Base-by-base conservation (phyloP, 208 protist species). In the Wallacemonas sp. region DNA sequence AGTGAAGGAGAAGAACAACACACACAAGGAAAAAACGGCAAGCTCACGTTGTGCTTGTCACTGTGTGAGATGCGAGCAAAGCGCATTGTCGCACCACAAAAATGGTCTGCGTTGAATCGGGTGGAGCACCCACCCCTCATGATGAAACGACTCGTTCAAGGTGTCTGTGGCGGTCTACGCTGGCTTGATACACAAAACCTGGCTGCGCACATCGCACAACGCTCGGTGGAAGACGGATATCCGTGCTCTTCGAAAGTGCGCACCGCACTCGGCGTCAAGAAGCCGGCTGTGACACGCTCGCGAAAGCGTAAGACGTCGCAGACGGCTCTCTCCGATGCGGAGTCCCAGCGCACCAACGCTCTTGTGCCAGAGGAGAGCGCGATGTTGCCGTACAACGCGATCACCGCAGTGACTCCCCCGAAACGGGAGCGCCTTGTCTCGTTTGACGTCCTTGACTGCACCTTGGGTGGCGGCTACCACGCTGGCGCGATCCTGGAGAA, bases 361-460 rank as follows among this genome's bases (percentile, higher is more conserved):
- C 39, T 80, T 32, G 65, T 76, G 2, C 21, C 61, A 4, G 21
- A 61, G 21, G 27, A 21, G 16, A 58, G 29, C 8, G 9, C 26
- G 4, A 8, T 58, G 29, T 30, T 41, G 52, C 52, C 52, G 11
- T 58, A 30, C 32, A 39, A 39, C 52, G 52, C 52, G n/a, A 8
- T 58, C 2, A 29, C 52, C 4, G 5, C 52, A 39, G 17, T 24
- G 19, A n/a, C n/a, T n/a, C 52, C 24, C 9, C 27, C 47, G 6
- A 86, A 83, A 62, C 71, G 58, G 11, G 75, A 85, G 33, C 71
- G 89, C 2, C 64, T 94, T 8, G 76, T 94, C 2, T 75, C 79
- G 14, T 96, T 92, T 57, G 87, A 96, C 48, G 88, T 96, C 0
- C 71, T 96, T 19, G 90, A 96, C 62, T 96, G 90, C 71, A 94